Evolutionary conservation across 768 basidiomycete genomes (phyloP).

Genomic region (Leucocoprinus birnbaumii): DNA sequence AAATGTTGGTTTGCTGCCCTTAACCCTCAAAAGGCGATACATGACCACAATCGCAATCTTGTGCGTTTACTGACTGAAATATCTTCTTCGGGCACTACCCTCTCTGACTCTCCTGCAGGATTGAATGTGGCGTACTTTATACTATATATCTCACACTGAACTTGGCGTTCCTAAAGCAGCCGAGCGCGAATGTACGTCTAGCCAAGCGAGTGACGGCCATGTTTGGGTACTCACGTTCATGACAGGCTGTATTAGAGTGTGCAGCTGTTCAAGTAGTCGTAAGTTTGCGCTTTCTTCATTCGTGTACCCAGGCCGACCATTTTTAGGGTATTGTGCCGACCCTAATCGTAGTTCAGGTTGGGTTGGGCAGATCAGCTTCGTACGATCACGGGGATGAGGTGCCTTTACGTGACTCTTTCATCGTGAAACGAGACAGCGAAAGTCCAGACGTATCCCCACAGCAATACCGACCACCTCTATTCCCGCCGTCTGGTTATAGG

Average conservation of each 20-base stretch:
- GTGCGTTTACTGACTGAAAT: conserved; percentile 19
- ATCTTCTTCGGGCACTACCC: not conserved
- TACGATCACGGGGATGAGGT: not conserved
- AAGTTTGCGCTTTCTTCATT: conserved; percentile 7
- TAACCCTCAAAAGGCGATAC: conserved; percentile 26
- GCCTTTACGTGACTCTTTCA: not conserved
- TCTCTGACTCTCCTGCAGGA: conserved; percentile 16
- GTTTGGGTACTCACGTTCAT: no score
- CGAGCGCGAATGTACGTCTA: conserved; percentile 18
- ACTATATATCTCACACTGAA: conserved; percentile 29
- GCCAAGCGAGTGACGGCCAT: no score
- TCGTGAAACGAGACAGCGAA: not conserved
- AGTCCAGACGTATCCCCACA: not conserved
- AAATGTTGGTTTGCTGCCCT: conserved; percentile 22
- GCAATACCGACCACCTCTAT: not conserved
- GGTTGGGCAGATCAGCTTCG: conserved; percentile 23
- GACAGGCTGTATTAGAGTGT: conserved; percentile 17
- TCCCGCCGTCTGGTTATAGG: not conserved
- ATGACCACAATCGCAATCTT: conserved; percentile 32
- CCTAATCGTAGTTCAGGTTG: conserved; percentile 32
- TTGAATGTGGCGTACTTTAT: conserved; percentile 38
- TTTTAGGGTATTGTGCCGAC: conserved; percentile 30
- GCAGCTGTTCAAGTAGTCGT: conserved; percentile 29
- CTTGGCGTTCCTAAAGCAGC: conserved; percentile 24
- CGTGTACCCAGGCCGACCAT: not conserved